Evolutionary conservation across 148 eudicot species (phyloP), one percentile per base, ranked within the genome.

Genomic region (Rhododendron kiyosumense): DNA sequence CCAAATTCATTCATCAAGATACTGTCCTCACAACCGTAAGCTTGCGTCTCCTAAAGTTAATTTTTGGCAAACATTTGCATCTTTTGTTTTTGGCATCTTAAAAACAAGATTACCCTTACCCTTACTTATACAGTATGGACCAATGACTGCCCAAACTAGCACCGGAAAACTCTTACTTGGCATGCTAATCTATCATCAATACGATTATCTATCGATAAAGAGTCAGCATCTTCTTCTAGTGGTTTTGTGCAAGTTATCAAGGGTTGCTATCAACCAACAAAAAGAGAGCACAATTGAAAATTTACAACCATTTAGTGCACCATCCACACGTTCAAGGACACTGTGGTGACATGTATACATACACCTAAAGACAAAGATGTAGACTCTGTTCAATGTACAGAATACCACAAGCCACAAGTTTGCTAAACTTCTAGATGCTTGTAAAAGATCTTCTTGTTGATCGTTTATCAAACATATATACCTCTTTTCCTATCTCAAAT

Each of bases 211-310:
- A 20, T 38, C 0, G 11, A 17, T 38, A 2, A 76, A 34, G n/a
- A 5, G 5, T 32, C 46, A 76, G 77, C 38, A 30, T 71, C 77
- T 32, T 71, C 30, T 71, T 24, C 14, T 45, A 8, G 24, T 45
- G 52, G 54, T 45, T 78, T 78, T 78, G 49, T 46, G 81, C 30
- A 78, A 22, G 81, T 78, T 78, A 26, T 78, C 30, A 78, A 78
- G 81, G 24, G 81, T 45, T 78, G 36, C 24, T 78, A 20, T 78
- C 54, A 78, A 43, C 46, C 80, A 36, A 24, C 17, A 8, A 24
- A 24, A 43, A 43, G 18, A 78, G 81, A 78, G 24, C 14, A 22
- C 30, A 43, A 20, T 22, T 78, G 15, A 14, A 43, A 78, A 78
- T 1, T 4, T 24, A 11, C 9, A 45, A 78, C 6, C 24, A 22